These are phyloP conservation scores for Ilyonectria destructans DNA, from an alignment of 2,329 filamentous ascomycete genomes.

Conservation along the genomic window DNA sequence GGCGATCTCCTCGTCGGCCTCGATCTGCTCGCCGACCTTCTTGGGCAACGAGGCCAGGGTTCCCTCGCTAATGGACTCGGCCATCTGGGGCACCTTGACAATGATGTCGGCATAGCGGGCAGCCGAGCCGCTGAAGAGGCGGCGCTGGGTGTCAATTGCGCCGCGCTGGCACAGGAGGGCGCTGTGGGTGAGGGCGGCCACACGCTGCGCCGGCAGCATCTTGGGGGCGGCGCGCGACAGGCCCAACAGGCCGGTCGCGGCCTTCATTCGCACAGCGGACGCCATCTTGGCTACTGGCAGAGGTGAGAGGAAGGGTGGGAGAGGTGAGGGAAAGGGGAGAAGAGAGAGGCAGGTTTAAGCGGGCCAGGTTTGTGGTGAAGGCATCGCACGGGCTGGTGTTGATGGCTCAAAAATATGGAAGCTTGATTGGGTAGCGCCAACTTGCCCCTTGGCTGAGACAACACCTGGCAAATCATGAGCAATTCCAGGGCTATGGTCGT, in stretches of 20 bases:
- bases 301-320: neutral
- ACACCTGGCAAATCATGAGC: neutral
- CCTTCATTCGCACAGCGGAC: slow-evolving; percentile 44
- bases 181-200: slow-evolving; percentile 40
- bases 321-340: slow-evolving; percentile 24
- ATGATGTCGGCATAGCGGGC: slow-evolving; percentile 43
- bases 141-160: slow-evolving; percentile 42
- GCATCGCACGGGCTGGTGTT: slow-evolving; percentile 42
- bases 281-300: slow-evolving; percentile 39
- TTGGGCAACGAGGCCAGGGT: slow-evolving; percentile 49
- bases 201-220: slow-evolving; percentile 31
- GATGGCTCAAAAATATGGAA: neutral
- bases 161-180: slow-evolving; percentile 43
- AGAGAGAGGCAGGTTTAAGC: slow-evolving; percentile 41
- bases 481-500: neutral
- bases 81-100: slow-evolving; percentile 52
- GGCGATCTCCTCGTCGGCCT: slow-evolving; percentile 53
- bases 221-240: slow-evolving; percentile 39
- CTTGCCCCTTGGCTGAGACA: neutral
- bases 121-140: slow-evolving; percentile 43
- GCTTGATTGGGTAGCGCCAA: slow-evolving; percentile 8
- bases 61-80: slow-evolving; percentile 54
- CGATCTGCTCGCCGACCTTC: slow-evolving; percentile 51
- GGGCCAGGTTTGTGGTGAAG: slow-evolving; percentile 38
- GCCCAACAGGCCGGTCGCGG: slow-evolving; percentile 40